Evolutionary conservation across 345 rosid species (phyloP).

Genomic region (Viola odorata): DNA sequence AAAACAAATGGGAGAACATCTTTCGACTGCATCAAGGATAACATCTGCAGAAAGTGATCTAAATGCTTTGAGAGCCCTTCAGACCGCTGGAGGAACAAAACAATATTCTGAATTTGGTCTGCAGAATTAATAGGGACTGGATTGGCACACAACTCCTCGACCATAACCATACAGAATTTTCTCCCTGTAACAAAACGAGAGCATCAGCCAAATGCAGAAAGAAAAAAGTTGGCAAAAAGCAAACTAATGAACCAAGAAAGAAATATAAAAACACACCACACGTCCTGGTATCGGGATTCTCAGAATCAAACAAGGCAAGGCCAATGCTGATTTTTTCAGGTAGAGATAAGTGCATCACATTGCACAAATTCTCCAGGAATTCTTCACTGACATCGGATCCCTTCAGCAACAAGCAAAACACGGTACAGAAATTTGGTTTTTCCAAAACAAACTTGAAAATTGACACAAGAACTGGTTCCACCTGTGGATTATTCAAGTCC

Average conservation of each 20-base stretch:
- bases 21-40: constrained; percentile 51
- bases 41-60: constrained; percentile 60
- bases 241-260: not conserved
- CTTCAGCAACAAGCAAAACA: constrained; percentile 53
- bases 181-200: constrained; percentile 37
- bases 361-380: constrained; percentile 42
- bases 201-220: not conserved
- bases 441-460: constrained; percentile 48
- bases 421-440: constrained; percentile 52
- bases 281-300: constrained; percentile 38
- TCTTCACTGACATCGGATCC: constrained; percentile 39
- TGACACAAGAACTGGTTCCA: constrained; percentile 41
- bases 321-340: constrained; percentile 64
- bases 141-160: constrained; percentile 53
- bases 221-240: not conserved
- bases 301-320: constrained; percentile 68
- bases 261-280: constrained; percentile 39
- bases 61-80: constrained; percentile 67
- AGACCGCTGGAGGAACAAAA: constrained; percentile 68
- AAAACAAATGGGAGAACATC: constrained; percentile 48
- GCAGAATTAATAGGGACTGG: constrained; percentile 42
- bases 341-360: constrained; percentile 41
- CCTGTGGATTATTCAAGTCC: constrained; percentile 36
- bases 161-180: constrained; percentile 57
- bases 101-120: constrained; percentile 67